phyloP scores from a whole-genome alignment of 208 protist species.

The Leishmania braziliensis region DNA sequence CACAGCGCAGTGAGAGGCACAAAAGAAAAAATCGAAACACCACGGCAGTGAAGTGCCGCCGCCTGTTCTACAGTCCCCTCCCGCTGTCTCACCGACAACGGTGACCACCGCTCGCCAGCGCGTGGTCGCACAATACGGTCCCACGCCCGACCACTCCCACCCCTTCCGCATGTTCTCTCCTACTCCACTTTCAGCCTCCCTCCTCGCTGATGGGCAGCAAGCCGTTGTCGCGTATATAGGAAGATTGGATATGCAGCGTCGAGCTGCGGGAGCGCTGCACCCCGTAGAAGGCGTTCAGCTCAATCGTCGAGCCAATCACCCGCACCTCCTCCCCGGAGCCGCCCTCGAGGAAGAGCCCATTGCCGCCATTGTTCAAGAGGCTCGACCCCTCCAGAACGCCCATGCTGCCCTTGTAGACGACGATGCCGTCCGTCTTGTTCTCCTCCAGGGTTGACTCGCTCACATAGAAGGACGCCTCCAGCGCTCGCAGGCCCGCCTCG shows the following conservation, averaged over 20 bases:
- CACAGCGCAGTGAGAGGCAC: neutral
- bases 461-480: conserved; percentile 20
- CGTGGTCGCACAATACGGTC: neutral
- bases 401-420: conserved; percentile 44
- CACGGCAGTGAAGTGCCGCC: neutral
- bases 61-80: neutral
- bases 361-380: conserved; percentile 60
- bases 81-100: neutral
- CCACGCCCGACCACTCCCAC: neutral
- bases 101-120: neutral
- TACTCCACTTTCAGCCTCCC: neutral
- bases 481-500: conserved; percentile 49
- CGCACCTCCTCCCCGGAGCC: conserved; percentile 28
- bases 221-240: conserved; percentile 62
- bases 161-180: neutral
- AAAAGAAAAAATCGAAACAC: neutral
- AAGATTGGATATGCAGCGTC: conserved; percentile 45
- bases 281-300: conserved; percentile 70
- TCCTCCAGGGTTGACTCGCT: conserved; percentile 53
- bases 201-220: conserved; percentile 61
- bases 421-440: conserved; percentile 54
- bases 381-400: conserved; percentile 41
- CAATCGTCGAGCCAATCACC: conserved; percentile 52
- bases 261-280: conserved; percentile 61
- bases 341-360: conserved; percentile 52